Conservation (phyloP, 2,329 filamentous ascomycete species). For the Colletotrichum tropicicola region DNA sequence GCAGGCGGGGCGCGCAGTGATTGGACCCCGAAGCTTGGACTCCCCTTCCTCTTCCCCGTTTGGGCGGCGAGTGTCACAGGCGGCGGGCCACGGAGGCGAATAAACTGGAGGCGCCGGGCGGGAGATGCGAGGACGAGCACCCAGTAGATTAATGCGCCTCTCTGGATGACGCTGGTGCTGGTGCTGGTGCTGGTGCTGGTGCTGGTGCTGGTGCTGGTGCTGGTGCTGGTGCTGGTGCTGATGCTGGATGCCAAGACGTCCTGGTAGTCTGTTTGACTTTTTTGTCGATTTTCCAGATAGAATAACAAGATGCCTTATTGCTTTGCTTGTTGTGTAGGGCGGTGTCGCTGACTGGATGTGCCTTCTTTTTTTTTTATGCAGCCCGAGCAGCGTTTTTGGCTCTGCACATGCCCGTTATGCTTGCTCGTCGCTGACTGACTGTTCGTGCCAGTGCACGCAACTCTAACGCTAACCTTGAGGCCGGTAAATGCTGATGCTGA, state of each 20-base stretch:
- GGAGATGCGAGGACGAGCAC: no score
- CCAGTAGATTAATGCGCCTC: background rate
- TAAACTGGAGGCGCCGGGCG: no score
- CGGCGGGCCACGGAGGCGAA: constrained; percentile 14
- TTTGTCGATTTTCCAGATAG: no score
- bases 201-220: no score
- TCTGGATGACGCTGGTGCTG: background rate
- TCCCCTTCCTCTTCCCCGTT: background rate
- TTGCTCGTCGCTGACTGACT: background rate
- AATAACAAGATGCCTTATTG: no score
- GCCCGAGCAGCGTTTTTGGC: background rate
- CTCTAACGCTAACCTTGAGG: background rate
- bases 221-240: no score
- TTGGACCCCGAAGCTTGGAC: constrained; percentile 26
- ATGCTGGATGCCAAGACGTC: background rate
- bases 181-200: no score
- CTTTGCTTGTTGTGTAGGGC: no score
- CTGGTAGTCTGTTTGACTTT: no score
- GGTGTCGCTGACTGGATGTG: background rate
- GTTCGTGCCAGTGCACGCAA: background rate
- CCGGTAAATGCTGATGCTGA: background rate
- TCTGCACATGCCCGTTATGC: background rate
- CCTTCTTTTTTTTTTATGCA: background rate
- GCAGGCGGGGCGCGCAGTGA: background rate
- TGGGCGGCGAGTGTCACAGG: background rate